Conservation (phyloP, 2,329 filamentous ascomycete species). For the Pseudocercospora fijiensis region DNA sequence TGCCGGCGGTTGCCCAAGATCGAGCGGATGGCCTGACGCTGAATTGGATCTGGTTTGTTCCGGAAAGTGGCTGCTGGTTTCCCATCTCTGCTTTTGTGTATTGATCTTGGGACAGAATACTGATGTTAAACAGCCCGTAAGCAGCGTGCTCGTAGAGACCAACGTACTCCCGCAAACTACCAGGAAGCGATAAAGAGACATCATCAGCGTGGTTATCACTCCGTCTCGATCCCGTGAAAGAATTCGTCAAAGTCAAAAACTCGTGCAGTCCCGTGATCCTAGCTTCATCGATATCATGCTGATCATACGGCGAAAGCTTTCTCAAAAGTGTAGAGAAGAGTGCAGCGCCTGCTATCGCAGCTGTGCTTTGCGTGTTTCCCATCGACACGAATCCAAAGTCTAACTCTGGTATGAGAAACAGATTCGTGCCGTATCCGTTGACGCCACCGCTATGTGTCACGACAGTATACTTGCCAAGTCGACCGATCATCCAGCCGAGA, state of each 20-base stretch:
- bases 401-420: conserved; percentile 6
- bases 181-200: conserved; percentile 2
- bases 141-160: conserved; percentile 16
- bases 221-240: not conserved
- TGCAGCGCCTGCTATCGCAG: not conserved
- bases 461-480: not conserved
- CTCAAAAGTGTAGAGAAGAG: conserved; percentile 2
- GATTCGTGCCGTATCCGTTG: conserved; percentile 5
- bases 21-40: conserved; percentile 3
- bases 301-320: not conserved
- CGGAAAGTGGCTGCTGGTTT: not conserved
- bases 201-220: too few relatives aligned
- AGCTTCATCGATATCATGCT: not conserved
- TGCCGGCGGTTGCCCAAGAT: not conserved
- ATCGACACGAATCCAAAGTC: conserved; percentile 9
- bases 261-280: not conserved
- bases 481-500: conserved; percentile 5
- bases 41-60: not conserved
- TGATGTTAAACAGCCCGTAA: conserved; percentile 18
- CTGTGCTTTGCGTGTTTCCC: not conserved
- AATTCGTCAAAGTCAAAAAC: not conserved
- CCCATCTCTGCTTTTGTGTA: not conserved
- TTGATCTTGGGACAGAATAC: not conserved
- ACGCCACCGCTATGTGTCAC: conserved; percentile 6
- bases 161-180: conserved; percentile 5